Evolutionary conservation across 2,329 filamentous ascomycete species (phyloP), one percentile per base, ranked within the genome.

Genomic region (Ophiocordyceps camponoti-leonardi): DNA sequence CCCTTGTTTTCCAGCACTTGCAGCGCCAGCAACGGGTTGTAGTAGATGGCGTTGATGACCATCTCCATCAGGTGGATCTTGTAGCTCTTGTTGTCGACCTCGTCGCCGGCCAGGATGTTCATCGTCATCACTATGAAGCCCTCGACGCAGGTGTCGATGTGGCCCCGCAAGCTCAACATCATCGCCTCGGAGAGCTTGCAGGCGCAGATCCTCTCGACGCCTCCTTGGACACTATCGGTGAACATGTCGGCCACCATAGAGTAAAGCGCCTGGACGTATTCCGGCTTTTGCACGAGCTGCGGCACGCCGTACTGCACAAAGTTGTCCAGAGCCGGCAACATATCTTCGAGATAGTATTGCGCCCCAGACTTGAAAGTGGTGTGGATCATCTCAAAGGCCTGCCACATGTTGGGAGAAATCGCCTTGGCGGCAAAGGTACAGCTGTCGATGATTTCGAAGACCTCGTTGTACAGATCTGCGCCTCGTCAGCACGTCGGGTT

Each of bases 391-490:
- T 94, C 88, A 61, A 98, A 98, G 2, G 92, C 90, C 64, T 90
- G 81, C 92, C 92, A 98, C 92, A 98, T 98, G 40, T 86, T 94
- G 11, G 83, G 79, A 1, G 92, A 95, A 53, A 98, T 96, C 48
- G 78, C 77, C 71, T 96, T 98, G 50, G 92, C 90, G 12, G 92
- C 86, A 61, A 96, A 98, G 8, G 92, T 98, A 71, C 92, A 98
- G 71, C 87, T 95, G 62, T 98, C 92, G 54, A 98, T 94, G 55
- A 98, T 98, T 66, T 98, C 92, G 54, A 98, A 98, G 6, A 96
- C 79, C 61, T 98, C 92, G 60, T 96, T 98, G 64, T 95, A 98
- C 20, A 98, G 69, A 63, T 98, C 83, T 83, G 44, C 23, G 13
- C n/a, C 13, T 46, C 5, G n/a, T 43, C 20, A 22, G 56, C 37